Base-by-base conservation (phyloP, 805 yeast species). In the Candida silvicultrix region DNA sequence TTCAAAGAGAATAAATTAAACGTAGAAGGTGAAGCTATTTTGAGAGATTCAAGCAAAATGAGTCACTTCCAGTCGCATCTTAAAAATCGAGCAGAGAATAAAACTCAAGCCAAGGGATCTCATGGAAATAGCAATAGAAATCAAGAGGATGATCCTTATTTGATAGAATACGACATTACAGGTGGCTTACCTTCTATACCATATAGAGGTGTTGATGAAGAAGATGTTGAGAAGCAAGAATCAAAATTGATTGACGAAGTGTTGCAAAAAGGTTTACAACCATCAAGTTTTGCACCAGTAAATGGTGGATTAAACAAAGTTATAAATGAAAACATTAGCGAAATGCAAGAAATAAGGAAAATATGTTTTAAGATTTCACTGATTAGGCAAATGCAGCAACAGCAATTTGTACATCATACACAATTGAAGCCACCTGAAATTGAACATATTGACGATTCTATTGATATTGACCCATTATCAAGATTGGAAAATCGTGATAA, bases 331-430 rank as follows among this genome's bases (percentile, higher is more conserved):
- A 94, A 90, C 55, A 81, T 94, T 39, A 67, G 72, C 1, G 77
- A 84, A 51, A 87, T 94, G 73, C 97, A 92, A 66, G 89, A 89
- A 54, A 85, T 94, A 32, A 71, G 99, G 47, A 85, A 83, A 52
- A 73, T 88, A 4, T 90, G 97, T 61, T 86, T 89, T 67, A 90
- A 90, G 62, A 87, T 94, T 19, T 82, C 92, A 5, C 68, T 89
- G 42, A 87, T 94, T 48, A 73, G 96, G 53, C 90, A 90, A 59
- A 84, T 94, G 84, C 98, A 94, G 65, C 85, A 85, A 18, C 87
- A 84, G 43, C 83, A 80, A 48, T 81, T 80, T 62, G 69, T 85
- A 42, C 92, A 85, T 58, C 84, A 83, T 43, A 75, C 89, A 0
- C 92, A 84, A 56, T 69, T 82, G 73, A 77, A 77, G 51, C 78